Percentiles rank a stretch among this genome's conserved stretches.
Evolutionary conservation across 106 monocot species (phyloP).

Genomic region (Dendrobium nobile): DNA sequence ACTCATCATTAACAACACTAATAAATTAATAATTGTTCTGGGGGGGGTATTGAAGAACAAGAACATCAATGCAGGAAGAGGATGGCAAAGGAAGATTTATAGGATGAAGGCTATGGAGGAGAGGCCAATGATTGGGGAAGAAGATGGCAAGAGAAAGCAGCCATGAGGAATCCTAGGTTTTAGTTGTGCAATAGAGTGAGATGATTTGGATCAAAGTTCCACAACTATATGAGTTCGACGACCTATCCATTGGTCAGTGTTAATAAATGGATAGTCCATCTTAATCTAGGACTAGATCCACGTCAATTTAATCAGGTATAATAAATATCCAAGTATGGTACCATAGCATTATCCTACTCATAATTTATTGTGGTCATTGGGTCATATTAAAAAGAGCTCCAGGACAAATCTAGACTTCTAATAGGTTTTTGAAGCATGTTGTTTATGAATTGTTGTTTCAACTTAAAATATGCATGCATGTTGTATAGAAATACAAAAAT

Average conservation of each 20-base stretch:
- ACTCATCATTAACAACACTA: too few species aligned
- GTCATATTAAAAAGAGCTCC: not conserved
- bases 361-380: not conserved
- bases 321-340: not conserved
- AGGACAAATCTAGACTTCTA: not conserved
- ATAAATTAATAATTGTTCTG: not conserved
- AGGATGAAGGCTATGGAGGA: not conserved
- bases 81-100: not conserved
- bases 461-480: not conserved
- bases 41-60: not conserved
- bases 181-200: not conserved
- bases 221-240: not conserved
- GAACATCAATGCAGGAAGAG: not conserved
- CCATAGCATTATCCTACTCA: not conserved
- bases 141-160: not conserved
- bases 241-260: not conserved
- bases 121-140: not conserved
- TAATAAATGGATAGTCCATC: not conserved
- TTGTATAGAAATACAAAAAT: not conserved
- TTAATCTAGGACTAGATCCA: not conserved
- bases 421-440: not conserved
- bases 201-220: not conserved
- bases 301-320: not conserved
- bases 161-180: not conserved
- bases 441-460: not conserved